A percentile compares a stretch with the other conserved stretches of the same genome.
These are phyloP conservation scores for Abelmoschus esculentus DNA, from an alignment of 345 rosid genomes.

Conservation along the genomic window DNA sequence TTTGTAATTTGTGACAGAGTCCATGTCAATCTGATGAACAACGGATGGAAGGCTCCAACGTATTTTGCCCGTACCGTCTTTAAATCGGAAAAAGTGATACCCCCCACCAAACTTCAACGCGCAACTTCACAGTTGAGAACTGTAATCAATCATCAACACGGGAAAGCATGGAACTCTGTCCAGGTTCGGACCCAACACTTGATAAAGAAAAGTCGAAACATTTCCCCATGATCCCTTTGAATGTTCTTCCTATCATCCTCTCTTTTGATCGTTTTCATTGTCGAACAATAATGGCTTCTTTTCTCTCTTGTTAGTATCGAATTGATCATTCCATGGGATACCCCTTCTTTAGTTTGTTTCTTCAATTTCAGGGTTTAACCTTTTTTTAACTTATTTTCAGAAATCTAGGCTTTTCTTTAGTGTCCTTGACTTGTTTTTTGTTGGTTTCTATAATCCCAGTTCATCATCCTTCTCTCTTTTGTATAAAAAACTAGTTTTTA, in stretches of 20 bases:
- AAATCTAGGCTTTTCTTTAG: neutral
- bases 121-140: neutral
- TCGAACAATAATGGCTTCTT: neutral
- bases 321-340: neutral
- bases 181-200: conserved; percentile 2
- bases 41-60: neutral
- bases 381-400: neutral
- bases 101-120: neutral
- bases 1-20: neutral
- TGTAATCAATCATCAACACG: neutral
- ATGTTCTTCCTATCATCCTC: neutral
- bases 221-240: neutral
- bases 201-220: neutral
- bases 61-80: too few species aligned
- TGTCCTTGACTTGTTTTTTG: too few species aligned
- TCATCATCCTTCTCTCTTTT: neutral
- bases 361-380: neutral
- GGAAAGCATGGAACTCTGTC: neutral
- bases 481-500: too few species aligned
- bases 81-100: neutral
- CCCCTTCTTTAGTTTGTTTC: neutral
- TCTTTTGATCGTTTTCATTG: neutral
- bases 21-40: conserved; percentile 1
- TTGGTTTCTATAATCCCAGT: neutral
- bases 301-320: neutral